Evolutionary conservation across 805 yeast genomes (phyloP).

Genomic region (Lachancea mirantina): DNA sequence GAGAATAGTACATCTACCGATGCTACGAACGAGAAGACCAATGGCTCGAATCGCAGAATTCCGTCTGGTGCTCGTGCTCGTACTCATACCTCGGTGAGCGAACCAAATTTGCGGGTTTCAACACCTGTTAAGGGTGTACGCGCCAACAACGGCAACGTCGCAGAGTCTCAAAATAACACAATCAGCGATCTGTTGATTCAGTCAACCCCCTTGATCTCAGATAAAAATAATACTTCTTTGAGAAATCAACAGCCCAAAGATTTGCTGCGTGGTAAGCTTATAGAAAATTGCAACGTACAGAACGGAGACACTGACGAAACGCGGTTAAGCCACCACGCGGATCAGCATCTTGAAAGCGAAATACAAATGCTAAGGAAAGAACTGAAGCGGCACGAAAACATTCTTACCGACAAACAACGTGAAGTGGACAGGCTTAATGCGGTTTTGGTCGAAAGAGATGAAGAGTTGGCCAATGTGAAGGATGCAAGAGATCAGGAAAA

Average conservation of each 20-base stretch:
- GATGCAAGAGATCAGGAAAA: neutral
- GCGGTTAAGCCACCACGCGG: too few species aligned
- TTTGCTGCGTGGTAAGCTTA: constrained; percentile 9
- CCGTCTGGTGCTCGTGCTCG: constrained; percentile 20
- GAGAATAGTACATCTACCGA: constrained; percentile 6
- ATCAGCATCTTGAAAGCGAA: constrained; percentile 8
- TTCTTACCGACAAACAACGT: constrained; percentile 5
- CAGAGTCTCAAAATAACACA: constrained; percentile 11
- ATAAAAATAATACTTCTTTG: constrained; percentile 3
- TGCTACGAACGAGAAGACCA: constrained; percentile 3
- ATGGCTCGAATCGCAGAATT: constrained; percentile 13
- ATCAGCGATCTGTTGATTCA: constrained; percentile 18
- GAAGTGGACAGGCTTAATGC: constrained; percentile 6
- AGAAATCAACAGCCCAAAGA: constrained; percentile 10
- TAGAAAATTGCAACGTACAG: constrained; percentile 7
- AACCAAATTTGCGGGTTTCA: constrained; percentile 13
- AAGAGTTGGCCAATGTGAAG: constrained; percentile 2
- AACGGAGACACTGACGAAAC: neutral
- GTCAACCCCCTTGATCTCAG: constrained; percentile 16
- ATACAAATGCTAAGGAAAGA: constrained; percentile 10
- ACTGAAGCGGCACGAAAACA: constrained; percentile 1
- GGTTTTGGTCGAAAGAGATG: constrained; percentile 5
- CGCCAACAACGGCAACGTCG: constrained; percentile 4
- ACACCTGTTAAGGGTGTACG: constrained; percentile 15
- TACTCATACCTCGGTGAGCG: constrained; percentile 14